Evolutionary conservation across 495 filamentous ascomycete species (phyloP).

Genomic region (Daldinia vernicosa): DNA sequence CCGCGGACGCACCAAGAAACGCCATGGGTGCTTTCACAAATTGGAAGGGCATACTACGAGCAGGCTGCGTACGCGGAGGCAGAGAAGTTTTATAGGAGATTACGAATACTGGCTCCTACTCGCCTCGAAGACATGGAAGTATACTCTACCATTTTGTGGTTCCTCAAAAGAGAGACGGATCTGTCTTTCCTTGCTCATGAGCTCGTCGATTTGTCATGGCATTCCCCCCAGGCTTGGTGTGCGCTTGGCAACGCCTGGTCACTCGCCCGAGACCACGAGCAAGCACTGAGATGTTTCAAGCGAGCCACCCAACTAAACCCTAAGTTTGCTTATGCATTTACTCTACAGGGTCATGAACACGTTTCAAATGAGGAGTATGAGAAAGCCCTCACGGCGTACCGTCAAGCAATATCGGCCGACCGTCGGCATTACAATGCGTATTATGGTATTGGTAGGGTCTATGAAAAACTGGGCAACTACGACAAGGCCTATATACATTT

Average conservation of each 20-base stretch:
- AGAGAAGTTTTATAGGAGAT: constrained; percentile 80
- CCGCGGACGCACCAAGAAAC: constrained; percentile 83
- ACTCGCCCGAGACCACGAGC: constrained; percentile 92
- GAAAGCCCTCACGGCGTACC: constrained; percentile 86
- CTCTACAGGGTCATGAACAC: constrained; percentile 94
- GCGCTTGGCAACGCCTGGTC: constrained; percentile 95
- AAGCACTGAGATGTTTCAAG: constrained; percentile 94
- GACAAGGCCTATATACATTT: constrained; percentile 92
- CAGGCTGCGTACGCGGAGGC: constrained; percentile 83
- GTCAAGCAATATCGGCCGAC: constrained; percentile 82
- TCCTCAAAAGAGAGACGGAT: constrained; percentile 89
- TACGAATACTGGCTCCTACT: constrained; percentile 78
- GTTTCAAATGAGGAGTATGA: constrained; percentile 97
- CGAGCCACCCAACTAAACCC: constrained; percentile 89
- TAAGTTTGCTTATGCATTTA: constrained; percentile 93
- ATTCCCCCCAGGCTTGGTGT: constrained; percentile 95
- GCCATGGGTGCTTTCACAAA: constrained; percentile 91
- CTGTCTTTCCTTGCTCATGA: constrained; percentile 92
- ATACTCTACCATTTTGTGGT: constrained; percentile 97
- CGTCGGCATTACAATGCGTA: constrained; percentile 94
- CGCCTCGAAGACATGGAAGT: constrained; percentile 94
- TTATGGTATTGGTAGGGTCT: constrained; percentile 93
- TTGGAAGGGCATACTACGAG: constrained; percentile 90
- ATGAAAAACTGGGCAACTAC: constrained; percentile 93
- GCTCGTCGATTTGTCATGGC: constrained; percentile 81